These are phyloP conservation scores for Phytophthora pseudosyringae DNA, from an alignment of 352 stramenopile genomes.

Conservation along the genomic window DNA sequence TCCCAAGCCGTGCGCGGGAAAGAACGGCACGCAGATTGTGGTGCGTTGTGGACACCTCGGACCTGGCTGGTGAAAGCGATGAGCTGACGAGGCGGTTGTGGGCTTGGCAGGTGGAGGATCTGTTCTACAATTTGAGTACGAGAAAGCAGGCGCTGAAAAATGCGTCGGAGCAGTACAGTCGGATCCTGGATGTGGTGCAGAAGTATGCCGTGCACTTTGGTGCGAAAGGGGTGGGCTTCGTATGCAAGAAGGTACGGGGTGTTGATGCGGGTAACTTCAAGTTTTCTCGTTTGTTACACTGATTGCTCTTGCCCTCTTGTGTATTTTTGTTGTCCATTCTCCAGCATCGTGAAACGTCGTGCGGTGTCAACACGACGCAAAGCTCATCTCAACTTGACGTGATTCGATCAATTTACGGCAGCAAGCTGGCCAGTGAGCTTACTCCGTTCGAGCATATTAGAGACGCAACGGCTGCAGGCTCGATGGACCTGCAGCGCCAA, in stretches of 20 bases:
- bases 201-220: constrained; percentile 96
- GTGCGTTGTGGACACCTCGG: constrained; percentile 25
- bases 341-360: constrained; percentile 79
- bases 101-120: constrained; percentile 90
- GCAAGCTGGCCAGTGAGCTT: constrained; percentile 71
- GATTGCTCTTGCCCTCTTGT: background rate
- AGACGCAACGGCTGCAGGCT: constrained; percentile 34
- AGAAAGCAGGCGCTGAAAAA: constrained; percentile 93
- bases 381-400: constrained; percentile 71
- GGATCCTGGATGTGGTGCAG: constrained; percentile 96
- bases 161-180: constrained; percentile 93
- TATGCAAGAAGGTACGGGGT: constrained; percentile 91
- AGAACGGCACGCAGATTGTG: constrained; percentile 83
- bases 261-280: background rate
- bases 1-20: constrained; percentile 76
- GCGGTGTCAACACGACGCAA: constrained; percentile 78
- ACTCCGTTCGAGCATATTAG: constrained; percentile 52
- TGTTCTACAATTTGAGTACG: constrained; percentile 99
- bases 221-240: constrained; percentile 90
- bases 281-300: background rate
- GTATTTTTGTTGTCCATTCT: background rate
- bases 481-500: constrained; percentile 46
- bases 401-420: constrained; percentile 80
- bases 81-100: background rate
- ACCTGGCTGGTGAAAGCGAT: background rate